These are phyloP conservation scores for Dunaliella salina DNA, from an alignment of 163 green algal species.

Conservation along the genomic window DNA sequence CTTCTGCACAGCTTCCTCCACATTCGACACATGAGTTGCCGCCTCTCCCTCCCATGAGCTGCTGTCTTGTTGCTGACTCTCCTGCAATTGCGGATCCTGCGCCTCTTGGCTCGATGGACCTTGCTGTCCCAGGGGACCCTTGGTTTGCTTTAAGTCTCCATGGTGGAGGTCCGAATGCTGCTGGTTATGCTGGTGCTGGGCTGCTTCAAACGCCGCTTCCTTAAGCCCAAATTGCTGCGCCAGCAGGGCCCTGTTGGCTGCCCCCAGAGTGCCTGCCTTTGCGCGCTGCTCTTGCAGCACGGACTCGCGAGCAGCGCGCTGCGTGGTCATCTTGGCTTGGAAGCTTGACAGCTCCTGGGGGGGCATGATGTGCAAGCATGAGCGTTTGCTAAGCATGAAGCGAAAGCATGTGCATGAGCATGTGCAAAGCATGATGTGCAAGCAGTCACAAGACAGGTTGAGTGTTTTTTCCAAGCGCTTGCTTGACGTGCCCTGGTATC, in stretches of 20 bases:
- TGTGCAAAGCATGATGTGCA: not conserved
- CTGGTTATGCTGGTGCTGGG: too few species aligned
- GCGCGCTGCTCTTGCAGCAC: slow-evolving; percentile 34
- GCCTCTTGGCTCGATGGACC: too few species aligned
- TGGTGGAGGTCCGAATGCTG: too few species aligned
- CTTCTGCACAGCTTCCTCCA: slow-evolving; percentile 8
- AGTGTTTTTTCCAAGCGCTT: too few species aligned
- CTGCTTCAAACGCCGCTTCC: not conserved
- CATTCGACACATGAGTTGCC: not conserved
- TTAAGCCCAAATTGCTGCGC: slow-evolving; percentile 22
- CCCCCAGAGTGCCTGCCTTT: slow-evolving; percentile 18
- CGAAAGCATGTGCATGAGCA: too few species aligned
- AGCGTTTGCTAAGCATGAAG: too few species aligned
- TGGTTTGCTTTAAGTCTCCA: too few species aligned
- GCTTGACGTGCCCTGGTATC: too few species aligned
- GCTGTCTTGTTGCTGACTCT: not conserved
- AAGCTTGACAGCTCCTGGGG: slow-evolving; percentile 11
- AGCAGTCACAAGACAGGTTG: too few species aligned
- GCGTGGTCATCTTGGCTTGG: slow-evolving; percentile 19
- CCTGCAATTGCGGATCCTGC: not conserved
- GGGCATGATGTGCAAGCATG: too few species aligned
- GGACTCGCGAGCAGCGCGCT: slow-evolving; percentile 19
- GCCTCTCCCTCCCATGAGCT: too few species aligned
- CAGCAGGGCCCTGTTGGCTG: slow-evolving; percentile 23
- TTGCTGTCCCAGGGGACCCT: too few species aligned